Evolutionary conservation across 768 basidiomycete genomes (phyloP).

Genomic region (Russula foetens): DNA sequence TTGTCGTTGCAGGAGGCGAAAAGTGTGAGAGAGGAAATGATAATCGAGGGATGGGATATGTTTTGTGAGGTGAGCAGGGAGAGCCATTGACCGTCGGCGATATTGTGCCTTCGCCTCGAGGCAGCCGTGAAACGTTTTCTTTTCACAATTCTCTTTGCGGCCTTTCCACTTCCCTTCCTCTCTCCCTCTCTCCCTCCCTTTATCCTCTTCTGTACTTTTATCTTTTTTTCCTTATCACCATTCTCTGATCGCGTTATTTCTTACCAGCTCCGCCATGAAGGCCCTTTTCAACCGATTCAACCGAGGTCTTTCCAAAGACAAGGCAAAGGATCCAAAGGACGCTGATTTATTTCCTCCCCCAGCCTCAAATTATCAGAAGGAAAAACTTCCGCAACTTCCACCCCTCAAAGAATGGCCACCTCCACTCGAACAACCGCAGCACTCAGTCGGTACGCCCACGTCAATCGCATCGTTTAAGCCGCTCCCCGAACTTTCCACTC

Average conservation of each 20-base stretch:
- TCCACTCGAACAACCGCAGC: conserved; percentile 23
- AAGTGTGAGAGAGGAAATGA: conserved; percentile 32
- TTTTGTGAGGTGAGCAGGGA: conserved; percentile 60
- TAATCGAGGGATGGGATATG: conserved; percentile 43
- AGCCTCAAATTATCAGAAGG: conserved; percentile 32
- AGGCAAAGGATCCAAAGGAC: conserved; percentile 41
- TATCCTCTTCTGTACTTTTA: conserved; percentile 19
- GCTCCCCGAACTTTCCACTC: conserved; percentile 53
- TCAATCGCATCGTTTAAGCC: conserved; percentile 58
- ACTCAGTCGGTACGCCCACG: conserved; percentile 18
- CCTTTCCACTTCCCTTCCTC: conserved; percentile 17
- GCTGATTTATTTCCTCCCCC: conserved; percentile 19
- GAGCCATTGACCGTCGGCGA: not conserved
- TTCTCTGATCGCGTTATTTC: conserved; percentile 12
- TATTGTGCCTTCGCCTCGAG: conserved; percentile 8
- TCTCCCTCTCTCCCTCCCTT: not conserved
- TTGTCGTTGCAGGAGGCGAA: conserved; percentile 48
- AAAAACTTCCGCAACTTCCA: conserved; percentile 52
- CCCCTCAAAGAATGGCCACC: conserved; percentile 60
- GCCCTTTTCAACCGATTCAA: conserved; percentile 76
- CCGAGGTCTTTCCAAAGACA: conserved; percentile 54
- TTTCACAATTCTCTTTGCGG: conserved; percentile 6
- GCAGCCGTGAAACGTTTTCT: conserved; percentile 4
- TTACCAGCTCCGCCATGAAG: conserved; percentile 49
- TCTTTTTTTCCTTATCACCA: conserved; percentile 13